Evolutionary conservation across 2,329 filamentous ascomycete species (phyloP).

Genomic region (Monosporascus cannonballus): DNA sequence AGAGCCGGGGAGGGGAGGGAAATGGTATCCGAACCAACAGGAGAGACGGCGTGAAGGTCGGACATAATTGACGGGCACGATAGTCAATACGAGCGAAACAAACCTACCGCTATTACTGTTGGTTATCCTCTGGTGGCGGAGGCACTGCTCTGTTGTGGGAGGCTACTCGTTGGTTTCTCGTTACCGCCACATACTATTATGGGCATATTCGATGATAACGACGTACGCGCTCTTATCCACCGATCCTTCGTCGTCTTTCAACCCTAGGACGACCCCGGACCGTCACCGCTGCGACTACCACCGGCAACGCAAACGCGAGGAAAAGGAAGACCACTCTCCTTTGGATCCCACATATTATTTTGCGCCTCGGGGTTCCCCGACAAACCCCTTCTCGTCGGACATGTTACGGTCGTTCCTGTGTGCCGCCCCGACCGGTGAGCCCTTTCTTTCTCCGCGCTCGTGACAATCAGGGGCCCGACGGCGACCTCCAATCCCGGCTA

Average conservation of each 20-base stretch:
- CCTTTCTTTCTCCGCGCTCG: conserved; percentile 8
- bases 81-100: too few species aligned
- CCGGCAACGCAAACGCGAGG: conserved; percentile 8
- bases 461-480: conserved; percentile 12
- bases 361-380: background rate
- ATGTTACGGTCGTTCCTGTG: background rate
- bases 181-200: background rate
- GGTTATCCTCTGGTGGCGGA: too few species aligned
- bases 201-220: background rate
- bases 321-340: conserved; percentile 11
- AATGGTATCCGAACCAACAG: too few species aligned
- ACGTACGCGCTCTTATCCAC: background rate
- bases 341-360: conserved; percentile 9
- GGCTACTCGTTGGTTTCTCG: background rate
- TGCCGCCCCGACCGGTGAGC: background rate
- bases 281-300: conserved; percentile 13
- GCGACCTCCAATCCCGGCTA: conserved; percentile 16
- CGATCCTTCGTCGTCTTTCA: background rate
- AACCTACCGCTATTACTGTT: too few species aligned
- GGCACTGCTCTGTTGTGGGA: background rate
- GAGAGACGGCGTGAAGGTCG: too few species aligned
- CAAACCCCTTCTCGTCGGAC: background rate
- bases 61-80: too few species aligned
- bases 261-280: conserved; percentile 17
- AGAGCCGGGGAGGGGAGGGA: too few species aligned